phyloP scores from a whole-genome alignment of 805 yeast species.

The Yarrowia sp. region DNA sequence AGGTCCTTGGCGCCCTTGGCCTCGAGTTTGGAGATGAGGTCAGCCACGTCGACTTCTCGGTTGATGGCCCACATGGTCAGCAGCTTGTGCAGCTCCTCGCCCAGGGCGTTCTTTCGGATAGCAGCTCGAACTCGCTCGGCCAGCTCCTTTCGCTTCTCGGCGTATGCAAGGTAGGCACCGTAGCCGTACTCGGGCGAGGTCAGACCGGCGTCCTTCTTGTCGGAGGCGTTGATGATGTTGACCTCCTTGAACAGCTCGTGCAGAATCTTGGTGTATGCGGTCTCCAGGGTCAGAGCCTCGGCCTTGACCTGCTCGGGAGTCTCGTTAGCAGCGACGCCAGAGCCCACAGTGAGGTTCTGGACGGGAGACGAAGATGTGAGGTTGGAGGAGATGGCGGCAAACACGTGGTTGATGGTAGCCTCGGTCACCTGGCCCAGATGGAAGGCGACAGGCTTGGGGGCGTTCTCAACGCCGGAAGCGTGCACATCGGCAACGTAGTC shows the following conservation, averaged over 20 bases:
- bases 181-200: constrained; percentile 86
- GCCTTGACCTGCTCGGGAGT: constrained; percentile 48
- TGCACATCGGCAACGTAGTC: constrained; percentile 71
- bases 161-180: constrained; percentile 70
- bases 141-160: constrained; percentile 59
- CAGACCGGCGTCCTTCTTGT: constrained; percentile 53
- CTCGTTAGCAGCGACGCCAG: constrained; percentile 21
- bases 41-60: constrained; percentile 48
- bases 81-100: constrained; percentile 54
- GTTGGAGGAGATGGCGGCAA: constrained; percentile 61
- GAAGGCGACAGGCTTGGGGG: constrained; percentile 59
- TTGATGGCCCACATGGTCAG: constrained; percentile 74
- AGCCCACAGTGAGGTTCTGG: constrained; percentile 69
- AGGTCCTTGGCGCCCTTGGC: constrained; percentile 49
- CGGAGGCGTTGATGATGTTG: constrained; percentile 65
- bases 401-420: constrained; percentile 53
- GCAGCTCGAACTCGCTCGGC: constrained; percentile 56
- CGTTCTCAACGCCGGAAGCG: constrained; percentile 41
- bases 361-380: constrained; percentile 61
- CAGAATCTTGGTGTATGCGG: constrained; percentile 77
- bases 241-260: constrained; percentile 69
- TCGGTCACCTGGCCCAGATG: constrained; percentile 57
- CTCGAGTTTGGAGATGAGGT: constrained; percentile 40
- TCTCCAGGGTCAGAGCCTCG: constrained; percentile 64
- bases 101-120: constrained; percentile 52